Conservation (phyloP, 768 basidiomycete species). For the Tulasnella sp. region DNA sequence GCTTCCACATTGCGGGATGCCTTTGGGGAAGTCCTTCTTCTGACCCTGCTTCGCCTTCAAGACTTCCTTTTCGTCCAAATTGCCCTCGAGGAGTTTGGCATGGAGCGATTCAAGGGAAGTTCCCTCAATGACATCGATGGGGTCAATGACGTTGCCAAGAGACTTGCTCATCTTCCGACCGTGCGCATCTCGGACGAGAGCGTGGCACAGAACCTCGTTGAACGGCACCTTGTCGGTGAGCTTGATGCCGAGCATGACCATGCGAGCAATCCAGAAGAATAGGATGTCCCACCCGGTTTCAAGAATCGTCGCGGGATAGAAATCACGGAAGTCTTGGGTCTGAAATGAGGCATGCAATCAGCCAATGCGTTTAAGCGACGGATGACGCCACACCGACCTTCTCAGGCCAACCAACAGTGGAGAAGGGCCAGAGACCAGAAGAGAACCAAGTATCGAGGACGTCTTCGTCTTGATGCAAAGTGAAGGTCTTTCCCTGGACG, state of each 20-base stretch:
- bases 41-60: conserved; percentile 86
- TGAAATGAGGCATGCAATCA: conserved; percentile 34
- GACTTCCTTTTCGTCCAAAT: conserved; percentile 91
- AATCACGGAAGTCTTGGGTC: conserved; percentile 72
- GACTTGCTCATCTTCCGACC: conserved; percentile 99
- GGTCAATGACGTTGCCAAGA: conserved; percentile 96
- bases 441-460: conserved; percentile 99
- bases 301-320: conserved; percentile 85
- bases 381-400: conserved; percentile 46
- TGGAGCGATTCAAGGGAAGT: conserved; percentile 73
- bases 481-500: conserved; percentile 63
- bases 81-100: conserved; percentile 81
- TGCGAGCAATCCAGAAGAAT: conserved; percentile 99
- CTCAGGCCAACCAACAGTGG: conserved; percentile 97
- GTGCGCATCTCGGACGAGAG: conserved; percentile 98
- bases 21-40: conserved; percentile 98
- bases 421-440: conserved; percentile 95
- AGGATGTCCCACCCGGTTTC: conserved; percentile 99
- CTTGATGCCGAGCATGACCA: conserved; percentile 88
- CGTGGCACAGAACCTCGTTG: conserved; percentile 92
- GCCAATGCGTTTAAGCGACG: not conserved
- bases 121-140: conserved; percentile 90
- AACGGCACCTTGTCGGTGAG: conserved; percentile 92
- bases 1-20: conserved; percentile 97
- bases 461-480: conserved; percentile 88